Evolutionary conservation across 306 rosid species (phyloP), one percentile per base, ranked within the genome.

Genomic region (Cucurbita pepo): DNA sequence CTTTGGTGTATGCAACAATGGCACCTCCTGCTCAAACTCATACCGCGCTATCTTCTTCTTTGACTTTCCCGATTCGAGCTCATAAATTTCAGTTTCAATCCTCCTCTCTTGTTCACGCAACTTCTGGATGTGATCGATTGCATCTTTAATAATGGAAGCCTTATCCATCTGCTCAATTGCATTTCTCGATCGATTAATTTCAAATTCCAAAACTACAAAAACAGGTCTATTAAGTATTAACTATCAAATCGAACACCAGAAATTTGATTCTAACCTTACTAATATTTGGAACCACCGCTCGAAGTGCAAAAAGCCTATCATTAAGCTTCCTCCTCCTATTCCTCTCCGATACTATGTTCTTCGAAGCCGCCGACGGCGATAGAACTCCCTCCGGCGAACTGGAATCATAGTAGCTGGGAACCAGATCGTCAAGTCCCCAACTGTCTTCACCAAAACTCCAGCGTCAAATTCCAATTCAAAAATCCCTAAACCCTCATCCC

Each of bases 361-460:
- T 95, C 2, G 99, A 89, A 1, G 95, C 91, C 36, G 81, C 84
- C 40, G 95, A 89, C 3, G 96, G 87, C 5, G 56, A 13, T 1
- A 96, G 89, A 0, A 90, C 86, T 36, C 99, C 99, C 47, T 95
- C 96, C 13, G 99, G 96, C 8, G 97, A 95, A 76, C 99, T 95
- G 13, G 99, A 89, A 74, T 91, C 97, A 13, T 88, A 95, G 81
- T 89, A 81, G 0, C 86, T 90, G 0, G 91, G 88, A 19, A 91
- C 74, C 10, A 92, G 88, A 76, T 89, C 98, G 34, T 95, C 96
- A 57, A 88, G 72, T 59, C 85, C 88, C 99, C 91, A 89, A 41
- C 96, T 91, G 81, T 65, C 62, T 8, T 30, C 36, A 56, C 22
- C 60, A 50, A 36, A 79, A 73, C 50, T 21, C 18, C 8, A 53